phyloP scores from a whole-genome alignment of 306 rosid species.

The Lablab purpureus region DNA sequence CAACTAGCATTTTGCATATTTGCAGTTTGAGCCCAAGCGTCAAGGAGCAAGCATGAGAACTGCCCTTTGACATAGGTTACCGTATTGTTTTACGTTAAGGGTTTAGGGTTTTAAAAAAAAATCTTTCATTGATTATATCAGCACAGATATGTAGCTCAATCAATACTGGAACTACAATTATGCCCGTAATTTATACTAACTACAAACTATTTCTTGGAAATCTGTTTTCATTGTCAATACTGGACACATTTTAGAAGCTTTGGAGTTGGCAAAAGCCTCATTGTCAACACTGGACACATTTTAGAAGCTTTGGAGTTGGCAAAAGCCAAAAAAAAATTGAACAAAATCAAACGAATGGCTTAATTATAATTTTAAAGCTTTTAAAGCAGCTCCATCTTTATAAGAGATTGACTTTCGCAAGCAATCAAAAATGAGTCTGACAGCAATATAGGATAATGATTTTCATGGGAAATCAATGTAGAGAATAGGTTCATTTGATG shows the following conservation, averaged over 20 bases:
- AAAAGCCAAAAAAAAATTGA: not conserved
- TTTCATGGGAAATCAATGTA: not conserved
- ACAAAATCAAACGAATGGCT: conserved; percentile 6
- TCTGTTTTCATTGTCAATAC: not conserved
- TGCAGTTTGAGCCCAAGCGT: not conserved
- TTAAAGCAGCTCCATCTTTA: too few relatives aligned
- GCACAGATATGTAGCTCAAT: conserved; percentile 2
- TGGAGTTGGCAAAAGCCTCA: not conserved
- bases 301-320: not conserved
- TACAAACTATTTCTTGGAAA: not conserved
- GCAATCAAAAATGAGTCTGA: conserved; percentile 1
- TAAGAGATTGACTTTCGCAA: not conserved
- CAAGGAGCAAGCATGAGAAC: not conserved
- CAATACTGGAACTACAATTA: too few relatives aligned
- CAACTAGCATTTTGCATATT: conserved; percentile 1
- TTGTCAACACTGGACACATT: not conserved
- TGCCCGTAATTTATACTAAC: too few relatives aligned
- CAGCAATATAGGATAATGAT: not conserved
- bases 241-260: not conserved
- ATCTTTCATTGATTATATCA: not conserved
- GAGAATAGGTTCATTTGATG: not conserved
- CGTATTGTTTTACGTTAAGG: not conserved
- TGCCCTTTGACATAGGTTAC: not conserved
- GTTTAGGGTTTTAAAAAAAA: not conserved
- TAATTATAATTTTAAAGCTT: too few relatives aligned